Conservation (phyloP, 2,329 filamentous ascomycete genomes). For the Ophiostoma montium region DNA sequence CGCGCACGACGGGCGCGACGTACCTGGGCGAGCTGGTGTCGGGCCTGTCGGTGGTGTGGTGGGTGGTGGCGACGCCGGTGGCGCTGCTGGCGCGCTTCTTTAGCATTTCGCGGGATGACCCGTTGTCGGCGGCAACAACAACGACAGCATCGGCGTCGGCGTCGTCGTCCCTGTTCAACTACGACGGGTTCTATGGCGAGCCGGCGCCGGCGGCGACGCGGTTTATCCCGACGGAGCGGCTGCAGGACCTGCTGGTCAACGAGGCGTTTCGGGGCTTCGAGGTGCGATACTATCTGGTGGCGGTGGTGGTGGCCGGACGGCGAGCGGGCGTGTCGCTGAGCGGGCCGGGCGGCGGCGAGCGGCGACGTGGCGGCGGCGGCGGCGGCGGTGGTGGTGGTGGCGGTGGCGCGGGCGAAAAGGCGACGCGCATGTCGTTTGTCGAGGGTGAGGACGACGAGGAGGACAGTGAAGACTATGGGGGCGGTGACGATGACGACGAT, state of each 20-base stretch:
- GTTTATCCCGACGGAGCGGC: constrained; percentile 78
- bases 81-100: constrained; percentile 7
- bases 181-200: constrained; percentile 8
- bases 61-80: constrained; percentile 16
- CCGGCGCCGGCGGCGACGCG: constrained; percentile 23
- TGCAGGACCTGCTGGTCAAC: constrained; percentile 86
- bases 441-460: neutral
- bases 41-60: constrained; percentile 19
- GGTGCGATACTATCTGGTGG: constrained; percentile 75
- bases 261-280: constrained; percentile 90
- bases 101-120: constrained; percentile 5
- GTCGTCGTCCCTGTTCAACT: neutral
- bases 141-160: neutral
- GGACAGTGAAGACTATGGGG: neutral
- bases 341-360: neutral
- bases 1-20: constrained; percentile 53
- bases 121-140: neutral
- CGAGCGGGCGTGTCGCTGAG: neutral
- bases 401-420: too few species aligned
- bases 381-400: too few species aligned
- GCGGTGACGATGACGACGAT: neutral
- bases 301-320: constrained; percentile 54
- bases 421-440: neutral
- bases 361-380: neutral
- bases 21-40: constrained; percentile 34